Evolutionary conservation across 331 rosid species (phyloP).

Genomic region (Stylosanthes scabra): DNA sequence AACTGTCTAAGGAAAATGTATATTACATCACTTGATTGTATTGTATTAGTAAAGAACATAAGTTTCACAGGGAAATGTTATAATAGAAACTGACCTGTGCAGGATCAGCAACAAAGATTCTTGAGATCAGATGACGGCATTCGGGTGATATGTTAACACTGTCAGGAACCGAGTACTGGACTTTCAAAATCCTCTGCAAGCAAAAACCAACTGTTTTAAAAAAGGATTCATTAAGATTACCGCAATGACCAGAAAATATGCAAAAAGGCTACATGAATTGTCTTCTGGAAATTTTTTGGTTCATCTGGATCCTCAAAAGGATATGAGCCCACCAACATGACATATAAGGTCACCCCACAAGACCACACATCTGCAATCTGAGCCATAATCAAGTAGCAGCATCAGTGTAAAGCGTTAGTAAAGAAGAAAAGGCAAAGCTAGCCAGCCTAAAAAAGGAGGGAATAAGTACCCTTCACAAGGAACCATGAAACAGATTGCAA

Average conservation of each 20-base stretch:
- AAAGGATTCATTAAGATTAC: constrained; percentile 15
- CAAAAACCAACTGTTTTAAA: constrained; percentile 38
- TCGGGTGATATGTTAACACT: constrained; percentile 84
- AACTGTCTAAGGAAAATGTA: background rate
- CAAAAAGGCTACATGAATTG: constrained; percentile 68
- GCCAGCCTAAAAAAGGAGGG: background rate
- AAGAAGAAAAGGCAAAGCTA: background rate
- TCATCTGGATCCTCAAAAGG: constrained; percentile 97
- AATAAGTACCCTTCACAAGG: no score
- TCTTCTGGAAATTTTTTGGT: constrained; percentile 91
- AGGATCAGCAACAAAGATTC: constrained; percentile 91
- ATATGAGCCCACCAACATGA: constrained; percentile 96
- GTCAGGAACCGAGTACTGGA: constrained; percentile 93
- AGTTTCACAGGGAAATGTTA: background rate
- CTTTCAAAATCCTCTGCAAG: constrained; percentile 90
- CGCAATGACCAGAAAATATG: constrained; percentile 24
- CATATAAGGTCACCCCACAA: constrained; percentile 97
- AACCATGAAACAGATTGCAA: no score
- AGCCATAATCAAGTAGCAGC: constrained; percentile 22
- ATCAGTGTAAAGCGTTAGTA: constrained; percentile 19
- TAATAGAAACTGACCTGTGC: constrained; percentile 57
- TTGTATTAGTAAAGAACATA: background rate
- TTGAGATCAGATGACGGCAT: constrained; percentile 86
- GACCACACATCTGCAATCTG: constrained; percentile 99
- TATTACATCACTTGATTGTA: background rate